Evolutionary conservation across 495 filamentous ascomycete species (phyloP).

Genomic region (Hamigera avellanea): DNA sequence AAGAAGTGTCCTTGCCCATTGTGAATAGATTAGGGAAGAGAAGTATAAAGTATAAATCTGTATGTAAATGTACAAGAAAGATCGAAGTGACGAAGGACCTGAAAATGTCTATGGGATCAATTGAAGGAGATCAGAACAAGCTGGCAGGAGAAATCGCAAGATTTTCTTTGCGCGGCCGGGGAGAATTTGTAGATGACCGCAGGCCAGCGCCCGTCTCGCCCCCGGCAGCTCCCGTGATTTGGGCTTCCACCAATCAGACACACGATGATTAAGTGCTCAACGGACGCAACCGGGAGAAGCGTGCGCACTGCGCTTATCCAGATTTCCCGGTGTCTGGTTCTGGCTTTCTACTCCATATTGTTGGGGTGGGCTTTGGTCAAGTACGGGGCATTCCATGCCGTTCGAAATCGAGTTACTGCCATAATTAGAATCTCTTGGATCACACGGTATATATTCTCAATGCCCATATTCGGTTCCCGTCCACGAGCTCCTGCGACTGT

Average conservation of each 20-base stretch:
- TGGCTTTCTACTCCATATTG: not conserved
- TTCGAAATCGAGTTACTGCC: no score
- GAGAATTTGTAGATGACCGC: constrained; percentile 20
- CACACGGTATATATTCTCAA: no score
- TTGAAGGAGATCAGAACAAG: constrained; percentile 7
- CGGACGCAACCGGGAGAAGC: constrained; percentile 25
- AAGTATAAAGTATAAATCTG: constrained; percentile 16
- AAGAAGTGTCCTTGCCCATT: constrained; percentile 35
- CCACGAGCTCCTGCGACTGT: no score
- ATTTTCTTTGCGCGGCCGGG: constrained; percentile 10
- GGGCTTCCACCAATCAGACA: constrained; percentile 23
- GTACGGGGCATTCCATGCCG: no score
- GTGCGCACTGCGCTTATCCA: no score
- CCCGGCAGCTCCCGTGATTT: constrained; percentile 29
- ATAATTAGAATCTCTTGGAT: no score
- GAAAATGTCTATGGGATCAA: constrained; percentile 2
- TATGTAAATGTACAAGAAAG: constrained; percentile 24
- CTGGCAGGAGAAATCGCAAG: constrained; percentile 16
- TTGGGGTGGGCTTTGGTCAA: no score
- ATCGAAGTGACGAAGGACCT: constrained; percentile 8
- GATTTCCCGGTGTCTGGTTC: not conserved
- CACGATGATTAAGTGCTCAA: constrained; percentile 23
- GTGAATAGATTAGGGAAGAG: constrained; percentile 15
- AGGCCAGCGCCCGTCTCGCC: constrained; percentile 8
- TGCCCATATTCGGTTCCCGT: no score